Conservation (phyloP, 192 early-diverging fungal genomes). For the Dispira parvispora region DNA sequence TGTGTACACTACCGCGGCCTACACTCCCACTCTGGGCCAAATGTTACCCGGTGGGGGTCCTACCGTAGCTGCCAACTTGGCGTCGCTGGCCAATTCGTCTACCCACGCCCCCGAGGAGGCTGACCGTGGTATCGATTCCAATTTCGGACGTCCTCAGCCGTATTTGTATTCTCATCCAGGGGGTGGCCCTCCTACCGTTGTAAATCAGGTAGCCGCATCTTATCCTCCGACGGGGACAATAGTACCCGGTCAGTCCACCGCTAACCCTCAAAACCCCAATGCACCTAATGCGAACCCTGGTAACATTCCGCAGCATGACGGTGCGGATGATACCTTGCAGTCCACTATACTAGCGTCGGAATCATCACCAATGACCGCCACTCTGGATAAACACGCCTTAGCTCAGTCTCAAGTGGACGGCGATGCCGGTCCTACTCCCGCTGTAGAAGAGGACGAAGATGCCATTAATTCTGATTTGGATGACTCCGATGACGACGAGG, state of each 20-base stretch:
- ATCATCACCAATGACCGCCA: slow-evolving; percentile 18
- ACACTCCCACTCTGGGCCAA: slow-evolving; percentile 7
- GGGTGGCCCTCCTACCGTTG: background rate
- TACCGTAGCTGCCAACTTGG: slow-evolving; percentile 19
- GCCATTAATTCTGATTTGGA: slow-evolving; percentile 59
- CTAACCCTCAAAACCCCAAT: slow-evolving; percentile 14
- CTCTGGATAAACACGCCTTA: slow-evolving; percentile 3
- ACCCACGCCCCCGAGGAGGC: background rate
- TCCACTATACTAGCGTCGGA: background rate
- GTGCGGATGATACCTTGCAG: slow-evolving; percentile 15
- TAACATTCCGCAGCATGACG: slow-evolving; percentile 42
- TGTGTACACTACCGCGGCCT: slow-evolving; percentile 1
- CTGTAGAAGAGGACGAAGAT: slow-evolving; percentile 28
- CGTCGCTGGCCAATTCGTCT: slow-evolving; percentile 15
- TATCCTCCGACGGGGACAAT: no score
- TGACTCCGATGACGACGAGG: slow-evolving; percentile 44
- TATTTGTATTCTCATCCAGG: slow-evolving; percentile 13
- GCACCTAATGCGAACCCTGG: slow-evolving; percentile 12
- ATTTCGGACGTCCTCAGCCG: slow-evolving; percentile 18
- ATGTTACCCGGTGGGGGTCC: slow-evolving; percentile 5
- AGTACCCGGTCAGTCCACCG: slow-evolving; percentile 9
- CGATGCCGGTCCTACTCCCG: background rate
- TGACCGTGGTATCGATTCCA: background rate
- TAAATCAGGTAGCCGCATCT: no score
- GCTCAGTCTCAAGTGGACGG: slow-evolving; percentile 21